phyloP scores from a whole-genome alignment of 2,329 filamentous ascomycete genomes.

The Tolypocladium paradoxum region DNA sequence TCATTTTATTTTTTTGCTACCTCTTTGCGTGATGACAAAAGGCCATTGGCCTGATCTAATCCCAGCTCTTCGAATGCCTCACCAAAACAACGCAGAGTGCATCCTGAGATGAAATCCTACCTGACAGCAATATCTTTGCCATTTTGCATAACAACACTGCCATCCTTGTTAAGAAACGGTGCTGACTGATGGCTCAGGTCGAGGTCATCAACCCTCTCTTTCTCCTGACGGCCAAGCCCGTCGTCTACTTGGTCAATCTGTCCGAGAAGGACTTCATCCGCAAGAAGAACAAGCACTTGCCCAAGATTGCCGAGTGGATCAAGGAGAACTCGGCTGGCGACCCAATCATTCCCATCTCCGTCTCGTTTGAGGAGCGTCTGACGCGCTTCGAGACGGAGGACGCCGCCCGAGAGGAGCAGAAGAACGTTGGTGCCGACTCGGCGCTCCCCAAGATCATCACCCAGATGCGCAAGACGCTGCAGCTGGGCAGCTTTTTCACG shows the following conservation, averaged over 20 bases:
- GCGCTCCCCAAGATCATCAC: conserved; percentile 83
- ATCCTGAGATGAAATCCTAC: conserved; percentile 76
- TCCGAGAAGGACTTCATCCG: conserved; percentile 95
- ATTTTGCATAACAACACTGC: neutral
- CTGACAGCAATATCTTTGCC: conserved; percentile 40
- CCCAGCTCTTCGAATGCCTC: conserved; percentile 99
- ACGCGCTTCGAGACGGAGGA: conserved; percentile 69
- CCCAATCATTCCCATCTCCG: conserved; percentile 86
- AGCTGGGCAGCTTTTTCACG: conserved; percentile 95
- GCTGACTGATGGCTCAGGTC: conserved; percentile 47
- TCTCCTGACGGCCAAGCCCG: conserved; percentile 90
- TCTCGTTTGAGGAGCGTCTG: conserved; percentile 85
- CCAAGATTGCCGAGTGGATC: conserved; percentile 90
- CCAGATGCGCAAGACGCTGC: conserved; percentile 85
- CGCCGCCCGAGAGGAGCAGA: conserved; percentile 74
- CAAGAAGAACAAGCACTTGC: conserved; percentile 98
- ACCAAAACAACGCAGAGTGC: conserved; percentile 62
- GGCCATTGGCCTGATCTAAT: conserved; percentile 89
- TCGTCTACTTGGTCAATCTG: conserved; percentile 93
- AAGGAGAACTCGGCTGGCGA: conserved; percentile 82
- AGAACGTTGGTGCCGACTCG: conserved; percentile 77
- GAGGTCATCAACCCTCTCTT: conserved; percentile 96
- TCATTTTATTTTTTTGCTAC: conserved; percentile 5
- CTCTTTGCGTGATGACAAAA: conserved; percentile 86
- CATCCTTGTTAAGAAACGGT: conserved; percentile 1